Evolutionary conservation across 2,329 filamentous ascomycete species (phyloP), one percentile per base, ranked within the genome.

Genomic region (Magnaporthales sp.): DNA sequence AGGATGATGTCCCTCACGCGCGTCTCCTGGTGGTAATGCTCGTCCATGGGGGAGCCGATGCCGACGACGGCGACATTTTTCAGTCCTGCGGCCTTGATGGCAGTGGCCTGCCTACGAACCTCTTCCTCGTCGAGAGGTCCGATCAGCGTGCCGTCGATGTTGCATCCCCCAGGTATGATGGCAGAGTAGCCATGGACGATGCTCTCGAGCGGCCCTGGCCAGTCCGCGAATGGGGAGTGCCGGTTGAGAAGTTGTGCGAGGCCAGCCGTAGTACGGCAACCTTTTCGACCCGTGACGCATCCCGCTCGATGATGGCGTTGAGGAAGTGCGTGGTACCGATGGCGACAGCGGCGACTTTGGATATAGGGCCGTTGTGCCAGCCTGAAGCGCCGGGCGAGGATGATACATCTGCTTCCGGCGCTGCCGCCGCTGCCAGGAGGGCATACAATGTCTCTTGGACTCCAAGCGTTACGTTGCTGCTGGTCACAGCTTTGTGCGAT

Each of bases 281-380:
- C 5, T 74, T 76, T 15, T 79, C 78, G 2, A 87, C 73, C 1
- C 82, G 78, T 1, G 77, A 71, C 8, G 76, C 76, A 68, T 87
- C 84, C 60, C 80, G 76, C 72, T 86, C 83, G 0, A 87, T 77
- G 2, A 87, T 81, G 9, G 84, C 84, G 68, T 87, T 87, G 70
- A 87, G 79, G 70, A 87, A 87, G 68, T 87, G 84, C 0, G 84
- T 86, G 1, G 81, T 84, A 65, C 83, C 83, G 68, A 85, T 83
- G 2, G 81, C 83, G 15, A 85, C 79, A 68, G 80, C 81, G 15
- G 80, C 78, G 22, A 85, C 76, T 6, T 78, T 72, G 0, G 73
- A 70, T 0, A 78, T 76, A 56, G 71, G 68, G 2, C 30, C 26
- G 6, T 32, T n/a, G n/a, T 13, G 22, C 30, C 29, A 24, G n/a